Evolutionary conservation across 345 rosid genomes (phyloP).

Genomic region (Euphorbia peplus): DNA sequence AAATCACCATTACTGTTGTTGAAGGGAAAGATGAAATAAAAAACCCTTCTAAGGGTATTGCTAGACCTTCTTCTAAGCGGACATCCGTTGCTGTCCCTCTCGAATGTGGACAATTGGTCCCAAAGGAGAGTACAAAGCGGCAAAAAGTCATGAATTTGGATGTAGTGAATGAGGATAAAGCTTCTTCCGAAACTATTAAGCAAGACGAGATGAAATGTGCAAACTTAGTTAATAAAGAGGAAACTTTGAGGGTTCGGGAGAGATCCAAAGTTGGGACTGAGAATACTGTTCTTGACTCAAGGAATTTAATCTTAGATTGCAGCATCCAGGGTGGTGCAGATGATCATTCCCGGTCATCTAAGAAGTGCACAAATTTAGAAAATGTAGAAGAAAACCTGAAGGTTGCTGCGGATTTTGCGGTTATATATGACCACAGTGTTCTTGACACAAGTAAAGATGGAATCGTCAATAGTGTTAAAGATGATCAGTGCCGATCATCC

Average conservation of each 20-base stretch:
- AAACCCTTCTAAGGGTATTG: slow-evolving; percentile 3
- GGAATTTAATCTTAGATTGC: neutral
- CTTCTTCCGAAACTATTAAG: slow-evolving; percentile 11
- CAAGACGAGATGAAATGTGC: slow-evolving; percentile 14
- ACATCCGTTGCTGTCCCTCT: slow-evolving; percentile 20
- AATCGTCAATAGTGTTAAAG: neutral
- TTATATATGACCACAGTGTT: neutral
- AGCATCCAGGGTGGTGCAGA: neutral
- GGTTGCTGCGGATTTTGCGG: neutral
- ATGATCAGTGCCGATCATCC: slow-evolving; percentile 1
- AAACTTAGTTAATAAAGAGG: slow-evolving; percentile 4
- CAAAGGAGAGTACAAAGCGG: slow-evolving; percentile 18
- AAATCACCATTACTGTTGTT: neutral
- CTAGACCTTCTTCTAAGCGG: slow-evolving; percentile 14
- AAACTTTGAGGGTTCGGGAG: neutral
- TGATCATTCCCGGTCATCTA: neutral
- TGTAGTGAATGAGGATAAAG: slow-evolving; percentile 12
- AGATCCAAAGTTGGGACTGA: slow-evolving; percentile 1
- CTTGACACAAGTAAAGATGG: neutral
- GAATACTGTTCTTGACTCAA: neutral
- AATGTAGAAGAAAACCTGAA: slow-evolving; percentile 7
- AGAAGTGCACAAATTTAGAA: neutral
- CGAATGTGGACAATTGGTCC: slow-evolving; percentile 6
- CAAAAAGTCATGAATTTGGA: slow-evolving; percentile 8
- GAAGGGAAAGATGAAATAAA: slow-evolving; percentile 14